Percentiles rank a stretch among this genome's conserved stretches.
Conservation (phyloP, 352 stramenopile species). For the Achlya hypogyna region DNA sequence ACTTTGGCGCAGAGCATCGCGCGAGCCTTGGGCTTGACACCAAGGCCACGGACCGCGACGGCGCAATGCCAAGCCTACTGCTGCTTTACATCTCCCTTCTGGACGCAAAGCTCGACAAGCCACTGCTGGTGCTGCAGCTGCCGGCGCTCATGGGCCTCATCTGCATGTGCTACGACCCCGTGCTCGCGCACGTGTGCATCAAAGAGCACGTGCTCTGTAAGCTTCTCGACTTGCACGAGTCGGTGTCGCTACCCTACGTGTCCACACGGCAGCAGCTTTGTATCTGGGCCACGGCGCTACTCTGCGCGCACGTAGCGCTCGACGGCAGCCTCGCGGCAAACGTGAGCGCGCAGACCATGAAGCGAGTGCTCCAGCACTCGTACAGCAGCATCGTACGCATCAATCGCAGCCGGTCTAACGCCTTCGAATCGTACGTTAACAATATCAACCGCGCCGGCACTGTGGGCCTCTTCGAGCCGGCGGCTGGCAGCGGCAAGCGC, state of each 20-base stretch:
- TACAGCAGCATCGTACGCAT: constrained; percentile 14
- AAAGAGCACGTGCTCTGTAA: background rate
- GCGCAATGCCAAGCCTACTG: background rate
- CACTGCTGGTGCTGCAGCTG: background rate
- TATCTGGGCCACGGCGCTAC: constrained; percentile 4
- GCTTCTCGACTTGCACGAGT: constrained; percentile 11
- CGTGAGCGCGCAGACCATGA: constrained; percentile 5
- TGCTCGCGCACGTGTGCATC: background rate
- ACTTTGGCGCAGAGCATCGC: background rate
- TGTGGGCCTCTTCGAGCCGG: background rate
- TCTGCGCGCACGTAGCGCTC: background rate
- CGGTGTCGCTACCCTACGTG: background rate
- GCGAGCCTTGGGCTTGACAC: background rate
- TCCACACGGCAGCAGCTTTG: constrained; percentile 16
- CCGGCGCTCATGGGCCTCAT: constrained; percentile 2
- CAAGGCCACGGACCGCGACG: background rate
- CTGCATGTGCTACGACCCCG: constrained; percentile 5
- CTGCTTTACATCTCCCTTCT: constrained; percentile 9
- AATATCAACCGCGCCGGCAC: background rate
- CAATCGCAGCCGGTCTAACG: constrained; percentile 15
- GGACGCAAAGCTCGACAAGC: constrained; percentile 12
- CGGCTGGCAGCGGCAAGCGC: background rate
- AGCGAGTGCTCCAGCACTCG: constrained; percentile 14
- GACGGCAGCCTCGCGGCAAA: background rate
- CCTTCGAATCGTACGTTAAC: constrained; percentile 8